phyloP scores from a whole-genome alignment of 2,329 filamentous ascomycete species.

The Cladophialophora yegresii region DNA sequence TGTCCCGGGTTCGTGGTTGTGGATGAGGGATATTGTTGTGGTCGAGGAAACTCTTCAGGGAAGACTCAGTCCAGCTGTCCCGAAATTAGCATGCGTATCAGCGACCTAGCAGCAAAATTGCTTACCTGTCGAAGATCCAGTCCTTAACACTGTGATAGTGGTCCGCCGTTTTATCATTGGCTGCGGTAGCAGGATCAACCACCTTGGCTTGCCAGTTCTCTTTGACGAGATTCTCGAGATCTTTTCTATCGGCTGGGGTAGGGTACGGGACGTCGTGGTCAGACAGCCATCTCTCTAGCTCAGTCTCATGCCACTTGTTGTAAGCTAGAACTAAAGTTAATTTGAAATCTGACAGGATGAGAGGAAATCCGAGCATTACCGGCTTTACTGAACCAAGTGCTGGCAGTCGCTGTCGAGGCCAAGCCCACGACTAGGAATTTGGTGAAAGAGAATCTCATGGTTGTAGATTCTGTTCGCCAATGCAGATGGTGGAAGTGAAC shows the following conservation, averaged over 20 bases:
- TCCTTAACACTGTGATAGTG: conserved; percentile 74
- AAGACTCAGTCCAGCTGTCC: conserved; percentile 82
- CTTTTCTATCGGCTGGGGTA: conserved; percentile 85
- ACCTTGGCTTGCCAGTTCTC: conserved; percentile 83
- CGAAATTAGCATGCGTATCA: conserved; percentile 42
- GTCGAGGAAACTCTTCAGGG: conserved; percentile 90
- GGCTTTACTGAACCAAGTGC: conserved; percentile 81
- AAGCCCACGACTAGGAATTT: conserved; percentile 71
- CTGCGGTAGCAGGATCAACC: conserved; percentile 71
- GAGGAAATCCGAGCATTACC: conserved; percentile 58
- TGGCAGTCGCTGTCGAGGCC: conserved; percentile 68
- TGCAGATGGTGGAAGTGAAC: not conserved
- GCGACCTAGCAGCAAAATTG: conserved; percentile 11
- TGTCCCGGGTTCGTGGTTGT: conserved; percentile 82
- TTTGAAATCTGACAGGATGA: conserved; percentile 5
- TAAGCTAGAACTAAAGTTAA: conserved; percentile 64
- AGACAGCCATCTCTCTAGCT: conserved; percentile 94
- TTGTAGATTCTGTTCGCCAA: conserved; percentile 36
- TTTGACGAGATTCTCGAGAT: conserved; percentile 87
- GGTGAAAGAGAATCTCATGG: conserved; percentile 74
- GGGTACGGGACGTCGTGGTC: conserved; percentile 91
- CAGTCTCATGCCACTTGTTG: conserved; percentile 98
- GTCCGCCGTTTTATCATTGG: conserved; percentile 72
- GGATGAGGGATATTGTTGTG: conserved; percentile 85
- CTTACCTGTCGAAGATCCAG: conserved; percentile 85